Base-by-base conservation (phyloP, 305 asterid species). In the Solanum hybrid region DNA sequence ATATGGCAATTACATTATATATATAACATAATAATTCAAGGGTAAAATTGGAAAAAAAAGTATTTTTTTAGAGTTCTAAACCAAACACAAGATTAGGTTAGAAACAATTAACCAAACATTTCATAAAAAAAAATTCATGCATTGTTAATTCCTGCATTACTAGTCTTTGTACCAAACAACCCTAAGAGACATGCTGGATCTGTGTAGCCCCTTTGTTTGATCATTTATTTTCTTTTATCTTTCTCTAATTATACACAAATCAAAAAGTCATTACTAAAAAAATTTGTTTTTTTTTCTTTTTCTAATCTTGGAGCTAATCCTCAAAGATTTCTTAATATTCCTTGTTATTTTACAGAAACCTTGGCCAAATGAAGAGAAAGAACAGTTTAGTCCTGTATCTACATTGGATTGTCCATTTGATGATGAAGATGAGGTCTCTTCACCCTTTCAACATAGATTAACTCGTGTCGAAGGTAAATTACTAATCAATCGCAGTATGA, bases 341-440 rank as follows among this genome's bases (percentile, higher is more conserved):
- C 37, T 56, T 85, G 46, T 56, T 29, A 85, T 56, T 82, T 69
- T 91, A 88, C 91, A 92, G 95, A 94, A 94, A 91, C 91, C 91
- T 69, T 93, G 96, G 94, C 46, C 90, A 79, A 93, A 88, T 85
- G 95, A 92, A 90, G 98, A 93, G 87, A 95, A 95, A 92, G 96
- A 97, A 90, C 99, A 96, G 42, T 92, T 92, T 22, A 97, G 99
- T 90, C 99, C 99, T 10, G 96, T 97, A 4, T 97, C 98, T 24
- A 94, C 95, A 88, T 87, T 97, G 77, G 98, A 95, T 71, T 95
- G 96, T 87, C 98, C 97, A 32, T 97, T 97, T 46, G 97, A 94
- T 22, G 97, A 96, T 35, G 98, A 95, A 4, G 98, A 95, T 26
- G 96, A 93, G 56, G 93, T 92, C 76, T 93, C 98, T 26, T 96